phyloP scores from a whole-genome alignment of 306 rosid species.

The Trifolium dubium region DNA sequence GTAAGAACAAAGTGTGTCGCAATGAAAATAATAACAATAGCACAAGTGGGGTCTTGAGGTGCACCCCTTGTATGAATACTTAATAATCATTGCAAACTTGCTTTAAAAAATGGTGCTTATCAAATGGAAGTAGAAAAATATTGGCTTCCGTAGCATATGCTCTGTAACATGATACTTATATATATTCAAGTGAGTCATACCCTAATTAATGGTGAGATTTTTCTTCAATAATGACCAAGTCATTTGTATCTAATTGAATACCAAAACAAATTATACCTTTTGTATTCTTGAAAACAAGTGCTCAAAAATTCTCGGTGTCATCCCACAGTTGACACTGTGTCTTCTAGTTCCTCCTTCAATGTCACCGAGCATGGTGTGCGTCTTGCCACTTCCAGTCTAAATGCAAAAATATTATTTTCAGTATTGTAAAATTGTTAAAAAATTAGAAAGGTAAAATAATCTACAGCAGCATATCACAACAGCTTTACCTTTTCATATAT shows the following conservation, averaged over 20 bases:
- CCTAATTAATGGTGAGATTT: slow-evolving; percentile 5
- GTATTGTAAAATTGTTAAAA: not conserved
- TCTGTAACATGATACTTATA: slow-evolving; percentile 16
- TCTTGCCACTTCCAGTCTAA: slow-evolving; percentile 99
- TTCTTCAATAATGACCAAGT: slow-evolving; percentile 4
- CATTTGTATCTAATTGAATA: slow-evolving; percentile 5
- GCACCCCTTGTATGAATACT: not conserved
- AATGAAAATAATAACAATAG: not conserved
- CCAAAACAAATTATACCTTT: slow-evolving; percentile 59
- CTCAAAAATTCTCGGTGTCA: slow-evolving; percentile 98
- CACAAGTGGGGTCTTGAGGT: not conserved
- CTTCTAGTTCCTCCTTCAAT: slow-evolving; percentile 96
- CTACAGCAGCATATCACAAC: not conserved
- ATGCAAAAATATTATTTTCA: slow-evolving; percentile 32
- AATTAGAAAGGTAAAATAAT: slow-evolving; percentile 2
- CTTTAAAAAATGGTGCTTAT: not conserved
- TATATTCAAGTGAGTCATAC: not conserved
- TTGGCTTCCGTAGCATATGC: not conserved
- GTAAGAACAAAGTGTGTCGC: not conserved
- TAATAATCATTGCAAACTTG: not conserved
- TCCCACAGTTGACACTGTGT: slow-evolving; percentile 96
- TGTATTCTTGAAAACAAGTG: slow-evolving; percentile 89
- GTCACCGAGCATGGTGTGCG: slow-evolving; percentile 99
- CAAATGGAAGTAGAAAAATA: slow-evolving; percentile 18
- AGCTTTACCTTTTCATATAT: not conserved